Evolutionary conservation across 768 basidiomycete species (phyloP).

Genomic region (Chalciporus chontae): DNA sequence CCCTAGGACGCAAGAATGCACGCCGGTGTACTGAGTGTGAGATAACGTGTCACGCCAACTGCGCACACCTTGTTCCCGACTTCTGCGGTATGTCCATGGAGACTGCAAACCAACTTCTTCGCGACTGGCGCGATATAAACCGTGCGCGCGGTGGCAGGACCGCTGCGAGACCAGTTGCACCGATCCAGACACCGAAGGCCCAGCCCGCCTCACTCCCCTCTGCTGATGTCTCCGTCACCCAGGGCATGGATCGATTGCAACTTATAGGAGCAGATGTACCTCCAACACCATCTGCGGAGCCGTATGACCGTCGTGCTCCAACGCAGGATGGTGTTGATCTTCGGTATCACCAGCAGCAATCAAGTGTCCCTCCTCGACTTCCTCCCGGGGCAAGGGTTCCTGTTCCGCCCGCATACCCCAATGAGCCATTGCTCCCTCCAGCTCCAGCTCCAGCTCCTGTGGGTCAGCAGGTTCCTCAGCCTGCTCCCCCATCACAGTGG

Average conservation of each 20-base stretch:
- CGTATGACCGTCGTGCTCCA: constrained; percentile 24
- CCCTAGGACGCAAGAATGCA: constrained; percentile 94
- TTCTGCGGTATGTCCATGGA: constrained; percentile 99
- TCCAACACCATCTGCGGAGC: constrained; percentile 16
- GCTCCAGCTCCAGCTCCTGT: constrained; percentile 8
- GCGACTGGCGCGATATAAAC: constrained; percentile 91
- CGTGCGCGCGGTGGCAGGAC: constrained; percentile 51
- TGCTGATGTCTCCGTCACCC: constrained; percentile 29
- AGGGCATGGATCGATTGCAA: constrained; percentile 45
- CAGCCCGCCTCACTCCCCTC: constrained; percentile 32
- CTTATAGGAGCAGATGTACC: constrained; percentile 39
- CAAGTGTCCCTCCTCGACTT: constrained; percentile 32
- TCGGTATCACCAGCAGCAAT: constrained; percentile 38
- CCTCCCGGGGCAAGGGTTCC: constrained; percentile 38
- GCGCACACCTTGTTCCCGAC: constrained; percentile 97
- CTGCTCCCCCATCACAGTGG: constrained; percentile 17
- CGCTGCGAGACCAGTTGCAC: constrained; percentile 35
- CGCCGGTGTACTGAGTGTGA: constrained; percentile 94
- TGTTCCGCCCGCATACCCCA: constrained; percentile 33
- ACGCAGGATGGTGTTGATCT: constrained; percentile 37
- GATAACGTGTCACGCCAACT: constrained; percentile 95
- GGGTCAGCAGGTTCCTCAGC: constrained; percentile 20
- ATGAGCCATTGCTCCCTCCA: constrained; percentile 31
- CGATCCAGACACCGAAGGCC: constrained; percentile 30
- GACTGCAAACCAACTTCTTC: constrained; percentile 89